phyloP scores from a whole-genome alignment of 2,329 filamentous ascomycete genomes.

The Botryosphaeria dothidea region DNA sequence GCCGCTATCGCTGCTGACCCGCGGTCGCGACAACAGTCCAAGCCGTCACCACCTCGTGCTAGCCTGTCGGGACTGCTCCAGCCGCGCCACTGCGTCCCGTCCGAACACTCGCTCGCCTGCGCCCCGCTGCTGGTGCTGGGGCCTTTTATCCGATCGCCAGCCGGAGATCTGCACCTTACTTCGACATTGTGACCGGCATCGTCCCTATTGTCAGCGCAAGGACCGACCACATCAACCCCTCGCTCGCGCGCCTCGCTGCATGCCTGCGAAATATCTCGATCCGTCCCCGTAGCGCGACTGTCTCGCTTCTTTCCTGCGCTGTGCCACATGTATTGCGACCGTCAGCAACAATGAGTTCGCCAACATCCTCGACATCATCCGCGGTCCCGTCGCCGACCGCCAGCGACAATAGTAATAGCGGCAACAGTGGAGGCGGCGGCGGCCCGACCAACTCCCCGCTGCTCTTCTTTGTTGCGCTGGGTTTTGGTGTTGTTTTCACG shows the following conservation, averaged over 20 bases:
- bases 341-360: constrained; percentile 3
- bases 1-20: constrained; percentile 4
- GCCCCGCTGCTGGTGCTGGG: constrained; percentile 6
- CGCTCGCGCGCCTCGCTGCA: constrained; percentile 1
- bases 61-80: background rate
- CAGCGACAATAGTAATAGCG: constrained; percentile 24
- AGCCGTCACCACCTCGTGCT: constrained; percentile 11
- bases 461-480: constrained; percentile 91
- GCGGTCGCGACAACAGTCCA: background rate
- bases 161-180: constrained; percentile 2
- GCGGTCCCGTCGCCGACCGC: constrained; percentile 21
- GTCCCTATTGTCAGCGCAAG: constrained; percentile 9
- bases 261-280: background rate
- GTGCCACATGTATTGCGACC: constrained; percentile 4
- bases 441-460: constrained; percentile 70
- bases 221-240: constrained; percentile 13
- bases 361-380: constrained; percentile 23
- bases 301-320: background rate
- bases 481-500: constrained; percentile 97
- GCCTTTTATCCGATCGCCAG: constrained; percentile 6
- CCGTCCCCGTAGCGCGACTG: background rate
- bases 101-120: background rate
- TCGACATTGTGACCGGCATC: constrained; percentile 14
- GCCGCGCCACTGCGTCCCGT: constrained; percentile 1
- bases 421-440: constrained; percentile 36